Conservation (phyloP, 176 grass and related monocot species). For the Typha latifolia region DNA sequence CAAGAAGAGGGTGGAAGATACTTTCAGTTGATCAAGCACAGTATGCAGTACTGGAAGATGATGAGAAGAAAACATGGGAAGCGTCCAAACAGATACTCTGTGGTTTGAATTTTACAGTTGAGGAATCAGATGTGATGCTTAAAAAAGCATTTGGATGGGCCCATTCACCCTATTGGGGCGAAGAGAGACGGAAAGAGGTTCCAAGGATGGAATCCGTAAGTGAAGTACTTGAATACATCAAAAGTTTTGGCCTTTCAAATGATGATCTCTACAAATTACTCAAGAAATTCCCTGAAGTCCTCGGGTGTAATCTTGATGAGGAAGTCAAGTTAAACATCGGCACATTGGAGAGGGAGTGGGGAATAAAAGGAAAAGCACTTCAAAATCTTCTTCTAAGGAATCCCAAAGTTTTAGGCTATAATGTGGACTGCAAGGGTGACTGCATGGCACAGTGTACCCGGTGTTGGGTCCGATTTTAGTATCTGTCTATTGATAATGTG, state of each 20-base stretch:
- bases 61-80: conserved; percentile 56
- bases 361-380: conserved; percentile 67
- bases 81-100: conserved; percentile 44
- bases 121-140: conserved; percentile 56
- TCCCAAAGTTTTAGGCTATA: conserved; percentile 89
- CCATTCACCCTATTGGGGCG: conserved; percentile 78
- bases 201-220: conserved; percentile 36
- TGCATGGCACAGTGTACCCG: conserved; percentile 77
- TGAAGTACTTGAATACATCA: conserved; percentile 44
- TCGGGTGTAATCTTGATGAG: conserved; percentile 59
- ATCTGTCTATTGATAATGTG: neutral
- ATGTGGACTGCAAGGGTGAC: conserved; percentile 83
- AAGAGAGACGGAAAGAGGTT: conserved; percentile 51
- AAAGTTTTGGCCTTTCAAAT: conserved; percentile 51
- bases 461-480: conserved; percentile 87
- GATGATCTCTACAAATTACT: conserved; percentile 71
- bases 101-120: conserved; percentile 37
- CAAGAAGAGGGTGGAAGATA: conserved; percentile 8
- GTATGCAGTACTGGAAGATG: conserved; percentile 20
- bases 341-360: conserved; percentile 77
- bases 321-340: conserved; percentile 66
- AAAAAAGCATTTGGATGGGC: conserved; percentile 85
- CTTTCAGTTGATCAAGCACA: conserved; percentile 38
- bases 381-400: conserved; percentile 68
- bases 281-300: conserved; percentile 90